phyloP scores from a whole-genome alignment of 257 asterid species.

The Fraxinus quadrangulata region DNA sequence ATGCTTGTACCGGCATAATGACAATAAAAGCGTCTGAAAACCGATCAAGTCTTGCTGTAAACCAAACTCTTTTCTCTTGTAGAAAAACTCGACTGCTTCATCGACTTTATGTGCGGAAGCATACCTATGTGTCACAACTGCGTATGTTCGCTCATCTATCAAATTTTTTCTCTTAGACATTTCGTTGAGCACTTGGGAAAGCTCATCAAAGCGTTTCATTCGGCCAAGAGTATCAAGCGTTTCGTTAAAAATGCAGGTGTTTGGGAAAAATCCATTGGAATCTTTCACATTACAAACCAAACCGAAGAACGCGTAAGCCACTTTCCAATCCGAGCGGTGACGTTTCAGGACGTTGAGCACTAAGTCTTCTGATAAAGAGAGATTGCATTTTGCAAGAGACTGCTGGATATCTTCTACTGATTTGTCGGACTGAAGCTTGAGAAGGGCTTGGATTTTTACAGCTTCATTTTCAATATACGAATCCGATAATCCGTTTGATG shows the following conservation, averaged over 20 bases:
- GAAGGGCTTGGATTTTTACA: slow-evolving; percentile 52
- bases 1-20: slow-evolving; percentile 74
- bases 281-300: slow-evolving; percentile 39
- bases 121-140: slow-evolving; percentile 48
- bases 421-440: slow-evolving; percentile 40
- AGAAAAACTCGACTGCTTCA: slow-evolving; percentile 58
- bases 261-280: slow-evolving; percentile 32
- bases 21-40: slow-evolving; percentile 73
- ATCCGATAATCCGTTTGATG: slow-evolving; percentile 13
- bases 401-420: slow-evolving; percentile 41
- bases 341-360: slow-evolving; percentile 68
- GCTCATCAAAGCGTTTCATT: slow-evolving; percentile 49
- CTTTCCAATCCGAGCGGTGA: slow-evolving; percentile 74
- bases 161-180: slow-evolving; percentile 50
- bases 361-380: slow-evolving; percentile 50
- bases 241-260: slow-evolving; percentile 52
- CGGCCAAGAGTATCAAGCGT: slow-evolving; percentile 66
- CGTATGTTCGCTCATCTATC: slow-evolving; percentile 52
- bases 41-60: slow-evolving; percentile 54
- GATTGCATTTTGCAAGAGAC: slow-evolving; percentile 40
- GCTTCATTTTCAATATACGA: slow-evolving; percentile 45
- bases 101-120: slow-evolving; percentile 70
- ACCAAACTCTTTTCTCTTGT: slow-evolving; percentile 49
- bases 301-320: slow-evolving; percentile 63
- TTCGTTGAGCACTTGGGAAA: slow-evolving; percentile 72